Conservation (phyloP, 176 grass and related monocot species). For the Triticum urartu region DNA sequence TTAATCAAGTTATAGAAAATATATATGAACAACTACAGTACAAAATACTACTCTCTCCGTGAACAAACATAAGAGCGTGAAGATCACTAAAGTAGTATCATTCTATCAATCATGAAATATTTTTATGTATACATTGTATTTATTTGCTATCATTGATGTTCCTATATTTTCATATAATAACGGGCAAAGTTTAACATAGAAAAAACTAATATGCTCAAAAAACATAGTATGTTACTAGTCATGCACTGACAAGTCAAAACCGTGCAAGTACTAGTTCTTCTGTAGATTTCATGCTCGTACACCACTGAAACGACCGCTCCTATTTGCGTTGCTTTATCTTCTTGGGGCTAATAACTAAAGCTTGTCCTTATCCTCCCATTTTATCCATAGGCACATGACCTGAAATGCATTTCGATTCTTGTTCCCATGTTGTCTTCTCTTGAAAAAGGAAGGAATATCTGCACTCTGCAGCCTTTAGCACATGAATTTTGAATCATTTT, state of each 20-base stretch:
- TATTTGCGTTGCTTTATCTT: slow-evolving; percentile 30
- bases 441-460: slow-evolving; percentile 31
- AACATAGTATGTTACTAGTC: background rate
- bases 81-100: too few species aligned
- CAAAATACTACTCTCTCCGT: too few species aligned
- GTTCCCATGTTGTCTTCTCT: slow-evolving; percentile 35
- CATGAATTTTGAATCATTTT: slow-evolving; percentile 41
- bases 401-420: slow-evolving; percentile 19
- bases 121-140: too few species aligned
- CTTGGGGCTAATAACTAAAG: slow-evolving; percentile 32
- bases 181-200: too few species aligned
- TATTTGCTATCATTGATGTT: too few species aligned
- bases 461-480: slow-evolving; percentile 41
- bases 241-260: background rate
- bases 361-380: slow-evolving; percentile 32
- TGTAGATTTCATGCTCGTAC: too few species aligned
- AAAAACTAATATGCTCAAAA: too few species aligned
- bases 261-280: background rate
- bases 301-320: slow-evolving; percentile 28
- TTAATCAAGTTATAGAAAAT: too few species aligned
- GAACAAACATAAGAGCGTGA: too few species aligned
- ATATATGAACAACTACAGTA: too few species aligned
- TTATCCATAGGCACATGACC: slow-evolving; percentile 36
- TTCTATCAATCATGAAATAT: too few species aligned
- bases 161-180: too few species aligned